A percentile compares a stretch with the other conserved stretches of the same genome.
Evolutionary conservation across 768 basidiomycete species (phyloP).

Genomic region (Dioszegia crocea): DNA sequence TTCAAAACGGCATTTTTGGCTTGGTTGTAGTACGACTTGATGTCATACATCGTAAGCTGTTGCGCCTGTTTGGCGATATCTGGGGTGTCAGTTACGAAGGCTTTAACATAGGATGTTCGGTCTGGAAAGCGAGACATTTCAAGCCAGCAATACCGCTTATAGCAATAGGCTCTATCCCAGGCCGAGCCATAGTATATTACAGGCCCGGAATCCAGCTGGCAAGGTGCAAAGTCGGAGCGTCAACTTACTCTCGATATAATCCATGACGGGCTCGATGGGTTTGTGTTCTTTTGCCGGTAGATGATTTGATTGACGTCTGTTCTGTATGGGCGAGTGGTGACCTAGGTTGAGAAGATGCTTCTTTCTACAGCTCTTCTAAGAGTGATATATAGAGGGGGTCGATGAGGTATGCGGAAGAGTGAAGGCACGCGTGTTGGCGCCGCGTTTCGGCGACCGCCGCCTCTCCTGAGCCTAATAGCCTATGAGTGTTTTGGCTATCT

Average conservation of each 20-base stretch:
- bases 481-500: no score
- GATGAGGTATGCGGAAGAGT: not conserved
- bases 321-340: no score
- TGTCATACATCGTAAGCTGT: constrained; percentile 82
- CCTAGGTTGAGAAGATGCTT: no score
- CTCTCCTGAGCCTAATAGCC: no score
- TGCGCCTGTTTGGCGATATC: constrained; percentile 67
- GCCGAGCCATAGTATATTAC: not conserved
- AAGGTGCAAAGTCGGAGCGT: not conserved
- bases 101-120: not conserved
- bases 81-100: constrained; percentile 6
- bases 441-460: constrained; percentile 1
- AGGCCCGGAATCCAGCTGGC: not conserved
- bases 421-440: not conserved
- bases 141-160: not conserved
- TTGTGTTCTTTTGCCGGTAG: no score
- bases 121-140: not conserved
- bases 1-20: constrained; percentile 96
- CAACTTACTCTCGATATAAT: constrained; percentile 37
- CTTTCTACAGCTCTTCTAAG: no score
- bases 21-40: constrained; percentile 94
- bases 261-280: constrained; percentile 18
- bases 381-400: no score
- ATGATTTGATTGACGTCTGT: no score
- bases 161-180: not conserved